Percentiles rank a stretch among this genome's conserved stretches.
Conservation (phyloP, 2,329 filamentous ascomycete species). For the Aspergillus puulaauensis region DNA sequence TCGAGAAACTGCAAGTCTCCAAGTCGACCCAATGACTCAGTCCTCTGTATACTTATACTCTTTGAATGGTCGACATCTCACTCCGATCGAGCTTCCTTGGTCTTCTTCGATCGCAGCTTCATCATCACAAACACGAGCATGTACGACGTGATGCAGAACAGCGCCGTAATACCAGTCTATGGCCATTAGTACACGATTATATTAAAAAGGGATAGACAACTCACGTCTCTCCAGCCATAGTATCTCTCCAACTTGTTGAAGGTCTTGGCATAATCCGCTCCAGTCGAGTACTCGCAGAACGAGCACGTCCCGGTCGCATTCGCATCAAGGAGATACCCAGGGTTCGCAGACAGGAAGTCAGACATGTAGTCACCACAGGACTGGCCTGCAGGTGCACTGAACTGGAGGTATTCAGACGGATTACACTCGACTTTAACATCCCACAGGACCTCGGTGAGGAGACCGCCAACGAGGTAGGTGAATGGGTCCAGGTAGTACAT, state of each 20-base stretch:
- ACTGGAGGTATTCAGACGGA: slow-evolving; percentile 30
- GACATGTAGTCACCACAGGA: slow-evolving; percentile 37
- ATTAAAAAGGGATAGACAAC: slow-evolving; percentile 2
- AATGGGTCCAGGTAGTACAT: slow-evolving; percentile 47
- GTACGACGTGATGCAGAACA: slow-evolving; percentile 46
- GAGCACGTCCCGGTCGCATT: slow-evolving; percentile 28
- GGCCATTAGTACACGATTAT: not conserved
- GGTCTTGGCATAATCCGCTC: slow-evolving; percentile 34
- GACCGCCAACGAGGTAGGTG: slow-evolving; percentile 42
- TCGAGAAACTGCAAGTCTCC: too few relatives aligned
- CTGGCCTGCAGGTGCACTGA: slow-evolving; percentile 27
- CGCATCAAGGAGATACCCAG: slow-evolving; percentile 31
- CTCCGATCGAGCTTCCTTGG: slow-evolving; percentile 43
- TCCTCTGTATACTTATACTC: too few relatives aligned
- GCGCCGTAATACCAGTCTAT: slow-evolving; percentile 42
- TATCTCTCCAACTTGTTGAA: slow-evolving; percentile 36
- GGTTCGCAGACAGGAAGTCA: slow-evolving; percentile 26
- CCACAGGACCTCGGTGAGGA: slow-evolving; percentile 39
- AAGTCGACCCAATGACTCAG: too few relatives aligned
- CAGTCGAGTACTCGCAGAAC: slow-evolving; percentile 32
- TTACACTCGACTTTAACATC: slow-evolving; percentile 40
- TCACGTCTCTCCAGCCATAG: slow-evolving; percentile 39
- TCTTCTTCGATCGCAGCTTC: slow-evolving; percentile 51
- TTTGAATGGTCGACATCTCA: slow-evolving; percentile 5
- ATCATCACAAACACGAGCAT: slow-evolving; percentile 48